Evolutionary conservation across 257 asterid species (phyloP), one percentile per base, ranked within the genome.

Genomic region (Anisodus acutangulus): DNA sequence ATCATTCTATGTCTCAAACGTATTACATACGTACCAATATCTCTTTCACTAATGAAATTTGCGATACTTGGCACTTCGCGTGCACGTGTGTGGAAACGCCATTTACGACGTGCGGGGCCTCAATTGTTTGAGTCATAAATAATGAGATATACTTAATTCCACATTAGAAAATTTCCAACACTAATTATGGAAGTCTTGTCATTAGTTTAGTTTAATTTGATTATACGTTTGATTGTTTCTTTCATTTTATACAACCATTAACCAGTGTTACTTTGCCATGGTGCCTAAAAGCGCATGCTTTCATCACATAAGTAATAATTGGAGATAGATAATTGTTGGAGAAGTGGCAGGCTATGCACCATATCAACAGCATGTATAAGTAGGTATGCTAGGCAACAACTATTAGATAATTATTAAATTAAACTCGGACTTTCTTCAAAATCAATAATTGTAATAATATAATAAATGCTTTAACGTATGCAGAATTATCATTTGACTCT

Each of bases 131-230:
- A 22, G 26, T 22, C 26, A 22, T 22, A 22, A 22, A 22, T 22
- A 22, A 22, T 22, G 26, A 0, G 0, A 22, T 22, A 22, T 22
- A 22, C 26, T 22, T 22, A 22, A 22, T 22, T 22, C 26, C 26
- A 22, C 26, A 22, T 22, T 22, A 22, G 0, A 22, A 22, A 22
- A 22, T 22, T 22, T 22, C 26, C 26, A 12, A n/a, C n/a, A 12
- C 78, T 9, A 45, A 82, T 47, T 63, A 82, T 82, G 79, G 64
- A 64, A 64, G 43, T 12, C 51, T 64, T 10, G 59, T 72, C 59
- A 19, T 49, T 72, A 72, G 59, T 26, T 26, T 26, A 26, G 31
- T 26, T 26, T 26, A 26, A 26, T 26, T 26, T 26, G 1, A 26
- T 26, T 31, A 31, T 31, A 31, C 35, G 35, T 45, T 72, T 45